Evolutionary conservation across 371 early-diverging fungal genomes (phyloP).

Genomic region (Funneliformis caledonium): DNA sequence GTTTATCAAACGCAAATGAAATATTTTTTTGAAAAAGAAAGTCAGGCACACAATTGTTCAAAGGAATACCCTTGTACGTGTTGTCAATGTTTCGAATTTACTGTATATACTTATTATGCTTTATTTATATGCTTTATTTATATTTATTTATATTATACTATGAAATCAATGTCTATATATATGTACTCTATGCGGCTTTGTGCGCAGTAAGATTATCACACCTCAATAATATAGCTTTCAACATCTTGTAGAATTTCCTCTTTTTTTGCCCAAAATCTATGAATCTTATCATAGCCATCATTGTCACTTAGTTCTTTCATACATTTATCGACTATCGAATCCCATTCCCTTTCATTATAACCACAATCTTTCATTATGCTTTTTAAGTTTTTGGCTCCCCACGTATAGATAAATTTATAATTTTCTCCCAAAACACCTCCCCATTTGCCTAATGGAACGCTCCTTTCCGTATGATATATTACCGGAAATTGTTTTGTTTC

Average conservation of each 20-base stretch:
- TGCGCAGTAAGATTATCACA: background rate
- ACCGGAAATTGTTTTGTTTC: background rate
- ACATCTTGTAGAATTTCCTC: background rate
- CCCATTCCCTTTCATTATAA: background rate
- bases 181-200: too few relatives aligned
- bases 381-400: slow-evolving; percentile 1
- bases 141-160: too few relatives aligned
- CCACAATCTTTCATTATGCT: background rate
- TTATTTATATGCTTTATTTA: too few relatives aligned
- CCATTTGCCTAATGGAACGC: background rate
- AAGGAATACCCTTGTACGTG: too few relatives aligned
- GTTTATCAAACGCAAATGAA: too few relatives aligned
- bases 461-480: background rate
- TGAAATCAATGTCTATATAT: too few relatives aligned
- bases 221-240: background rate
- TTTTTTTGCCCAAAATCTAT: background rate
- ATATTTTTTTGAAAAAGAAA: too few relatives aligned
- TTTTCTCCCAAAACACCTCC: background rate
- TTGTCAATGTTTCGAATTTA: too few relatives aligned
- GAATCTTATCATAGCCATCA: background rate
- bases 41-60: too few relatives aligned
- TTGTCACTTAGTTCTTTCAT: background rate
- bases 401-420: background rate
- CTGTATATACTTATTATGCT: too few relatives aligned
- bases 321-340: background rate